These are phyloP conservation scores for Lecanicillium sp. DNA, from an alignment of 2,329 filamentous ascomycete species.

Conservation along the genomic window DNA sequence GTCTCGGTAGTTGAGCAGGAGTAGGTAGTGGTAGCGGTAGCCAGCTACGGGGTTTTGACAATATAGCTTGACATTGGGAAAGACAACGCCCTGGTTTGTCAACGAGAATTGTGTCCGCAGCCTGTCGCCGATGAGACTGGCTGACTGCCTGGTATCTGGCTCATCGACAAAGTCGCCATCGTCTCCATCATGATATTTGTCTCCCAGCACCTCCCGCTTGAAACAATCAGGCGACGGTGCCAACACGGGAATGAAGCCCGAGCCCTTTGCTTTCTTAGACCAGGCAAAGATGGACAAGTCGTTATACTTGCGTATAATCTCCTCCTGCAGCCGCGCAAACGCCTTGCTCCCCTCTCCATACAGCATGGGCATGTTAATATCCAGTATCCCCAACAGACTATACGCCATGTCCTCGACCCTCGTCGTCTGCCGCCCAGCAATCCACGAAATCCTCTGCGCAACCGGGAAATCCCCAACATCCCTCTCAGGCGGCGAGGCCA, in stretches of 20 bases:
- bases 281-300: constrained; percentile 17
- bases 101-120: background rate
- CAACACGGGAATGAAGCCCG: no score
- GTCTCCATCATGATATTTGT: no score
- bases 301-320: constrained; percentile 13
- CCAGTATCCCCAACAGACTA: constrained; percentile 17
- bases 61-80: background rate
- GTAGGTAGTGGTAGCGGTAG: background rate
- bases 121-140: no score
- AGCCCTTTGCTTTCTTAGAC: no score
- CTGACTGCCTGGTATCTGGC: no score
- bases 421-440: constrained; percentile 13
- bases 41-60: background rate
- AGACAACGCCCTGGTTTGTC: background rate
- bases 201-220: no score
- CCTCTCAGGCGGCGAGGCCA: constrained; percentile 9
- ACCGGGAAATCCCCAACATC: constrained; percentile 4
- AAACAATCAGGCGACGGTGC: no score
- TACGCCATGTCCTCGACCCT: constrained; percentile 17
- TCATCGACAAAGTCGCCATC: no score
- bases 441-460: constrained; percentile 17
- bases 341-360: constrained; percentile 14
- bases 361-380: constrained; percentile 18
- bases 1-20: background rate
- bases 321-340: constrained; percentile 15